Evolutionary conservation across 2,329 filamentous ascomycete genomes (phyloP), one percentile per base, ranked within the genome.

Genomic region (Septoria petroselini): DNA sequence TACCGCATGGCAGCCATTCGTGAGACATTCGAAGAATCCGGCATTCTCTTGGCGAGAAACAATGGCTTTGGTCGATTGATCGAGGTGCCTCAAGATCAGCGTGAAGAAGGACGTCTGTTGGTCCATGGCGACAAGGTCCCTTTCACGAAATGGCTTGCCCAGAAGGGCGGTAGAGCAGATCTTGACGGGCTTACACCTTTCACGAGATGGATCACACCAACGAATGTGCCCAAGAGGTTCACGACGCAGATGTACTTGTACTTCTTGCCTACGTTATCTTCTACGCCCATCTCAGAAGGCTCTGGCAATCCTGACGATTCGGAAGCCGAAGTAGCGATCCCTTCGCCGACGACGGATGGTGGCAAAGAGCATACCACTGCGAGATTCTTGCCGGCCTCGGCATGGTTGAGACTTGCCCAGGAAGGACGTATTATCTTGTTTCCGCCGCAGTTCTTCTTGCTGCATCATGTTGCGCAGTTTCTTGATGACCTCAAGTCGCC

Each of bases 231-330:
- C 0, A 88, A 84, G 61, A 80, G 93, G 38, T 98, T 94, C 71
- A 88, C 87, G 0, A 96, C 91, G 0, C 91, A 96, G 66, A 97
- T 97, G 91, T 98, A 97, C 70, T 69, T 97, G 8, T 95, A 95
- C 70, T 84, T 94, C 69, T 77, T 96, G 2, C 90, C 90, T 0
- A 62, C 64, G 1, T 48, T 62, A 21, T 41, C 70, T 39, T 58
- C 73, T 58, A 65, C 73, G 57, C 62, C 61, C 4, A 8, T 62
- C n/a, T 43, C 50, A 48, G 21, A 63, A 29, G 53, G 57, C 6
- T 48, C 48, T 9, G 49, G 45, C 57, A 63, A 33, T 55, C 59
- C 60, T 63, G 60, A 58, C 9, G 57, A 60, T 8, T 54, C 50
- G 5, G 61, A 64, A 38, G 58, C 55, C 0, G 78, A 78, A 63